phyloP scores from a whole-genome alignment of 805 yeast genomes.

The Teunomyces stri region DNA sequence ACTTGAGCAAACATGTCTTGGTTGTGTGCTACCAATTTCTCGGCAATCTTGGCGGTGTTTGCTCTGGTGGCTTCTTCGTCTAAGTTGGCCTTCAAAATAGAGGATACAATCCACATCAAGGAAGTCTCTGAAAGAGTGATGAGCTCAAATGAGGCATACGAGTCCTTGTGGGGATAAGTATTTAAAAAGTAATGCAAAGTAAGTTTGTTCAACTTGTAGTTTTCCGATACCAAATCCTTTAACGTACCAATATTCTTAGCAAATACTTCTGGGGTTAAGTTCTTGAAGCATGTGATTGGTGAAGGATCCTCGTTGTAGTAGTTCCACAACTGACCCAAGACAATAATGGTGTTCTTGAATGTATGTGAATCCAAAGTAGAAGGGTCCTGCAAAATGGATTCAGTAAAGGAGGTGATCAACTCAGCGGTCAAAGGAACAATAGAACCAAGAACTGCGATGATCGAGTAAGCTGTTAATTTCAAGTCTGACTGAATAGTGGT shows the following conservation, averaged over 20 bases:
- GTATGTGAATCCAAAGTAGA: slow-evolving; percentile 17
- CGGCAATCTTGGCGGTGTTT: slow-evolving; percentile 17
- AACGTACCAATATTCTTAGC: slow-evolving; percentile 8
- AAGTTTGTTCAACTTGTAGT: slow-evolving; percentile 31
- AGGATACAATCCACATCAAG: slow-evolving; percentile 14
- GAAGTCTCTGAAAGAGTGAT: slow-evolving; percentile 17
- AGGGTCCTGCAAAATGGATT: slow-evolving; percentile 28
- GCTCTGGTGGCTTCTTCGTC: slow-evolving; percentile 16
- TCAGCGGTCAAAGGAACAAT: slow-evolving; percentile 56
- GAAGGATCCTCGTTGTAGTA: slow-evolving; percentile 18
- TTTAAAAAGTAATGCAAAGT: slow-evolving; percentile 28
- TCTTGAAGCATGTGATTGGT: slow-evolving; percentile 16
- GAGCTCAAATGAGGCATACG: slow-evolving; percentile 21
- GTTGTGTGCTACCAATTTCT: slow-evolving; percentile 19
- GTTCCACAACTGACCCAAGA: slow-evolving; percentile 42
- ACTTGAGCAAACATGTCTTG: slow-evolving; percentile 17
- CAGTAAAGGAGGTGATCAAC: slow-evolving; percentile 31
- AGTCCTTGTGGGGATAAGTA: slow-evolving; percentile 18
- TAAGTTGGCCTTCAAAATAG: slow-evolving; percentile 4
- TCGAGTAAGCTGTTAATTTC: slow-evolving; percentile 80
- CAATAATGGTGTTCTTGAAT: slow-evolving; percentile 33
- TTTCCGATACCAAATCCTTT: slow-evolving; percentile 18
- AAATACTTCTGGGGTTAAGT: slow-evolving; percentile 24
- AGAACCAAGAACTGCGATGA: slow-evolving; percentile 72
- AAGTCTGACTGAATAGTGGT: slow-evolving; percentile 44